A percentile compares a stretch with the other conserved stretches of the same genome.
phyloP scores from a whole-genome alignment of 331 rosid species.

The Dryas integrifolia region DNA sequence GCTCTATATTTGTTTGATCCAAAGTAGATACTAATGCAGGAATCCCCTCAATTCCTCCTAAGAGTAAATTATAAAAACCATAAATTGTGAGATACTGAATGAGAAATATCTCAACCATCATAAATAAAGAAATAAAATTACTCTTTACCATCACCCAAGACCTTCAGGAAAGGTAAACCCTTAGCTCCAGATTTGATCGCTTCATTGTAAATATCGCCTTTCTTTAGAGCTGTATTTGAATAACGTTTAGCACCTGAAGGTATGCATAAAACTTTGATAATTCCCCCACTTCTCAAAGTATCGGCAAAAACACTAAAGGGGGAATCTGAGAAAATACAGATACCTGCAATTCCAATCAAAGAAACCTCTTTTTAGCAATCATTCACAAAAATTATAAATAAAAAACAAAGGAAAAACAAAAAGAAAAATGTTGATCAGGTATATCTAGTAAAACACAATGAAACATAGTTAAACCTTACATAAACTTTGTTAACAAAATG shows the following conservation, averaged over 20 bases:
- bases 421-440: no score
- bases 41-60: conserved; percentile 81
- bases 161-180: conserved; percentile 91
- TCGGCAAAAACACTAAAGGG: conserved; percentile 81
- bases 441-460: no score
- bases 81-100: conserved; percentile 17
- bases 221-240: conserved; percentile 87
- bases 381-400: neutral
- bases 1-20: conserved; percentile 52
- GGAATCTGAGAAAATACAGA: conserved; percentile 71
- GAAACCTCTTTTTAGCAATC: neutral
- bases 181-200: conserved; percentile 83
- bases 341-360: conserved; percentile 58
- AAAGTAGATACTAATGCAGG: conserved; percentile 72
- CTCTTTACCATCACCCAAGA: conserved; percentile 64
- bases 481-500: neutral
- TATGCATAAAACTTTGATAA: conserved; percentile 71
- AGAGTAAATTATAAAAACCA: conserved; percentile 27
- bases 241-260: conserved; percentile 75
- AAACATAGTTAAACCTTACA: no score
- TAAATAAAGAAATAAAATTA: conserved; percentile 1
- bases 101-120: neutral
- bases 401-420: no score
- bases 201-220: conserved; percentile 75
- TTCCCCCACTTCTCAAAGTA: conserved; percentile 68